Conservation (phyloP, 306 rosid genomes). For the Castanopsis chinensis region DNA sequence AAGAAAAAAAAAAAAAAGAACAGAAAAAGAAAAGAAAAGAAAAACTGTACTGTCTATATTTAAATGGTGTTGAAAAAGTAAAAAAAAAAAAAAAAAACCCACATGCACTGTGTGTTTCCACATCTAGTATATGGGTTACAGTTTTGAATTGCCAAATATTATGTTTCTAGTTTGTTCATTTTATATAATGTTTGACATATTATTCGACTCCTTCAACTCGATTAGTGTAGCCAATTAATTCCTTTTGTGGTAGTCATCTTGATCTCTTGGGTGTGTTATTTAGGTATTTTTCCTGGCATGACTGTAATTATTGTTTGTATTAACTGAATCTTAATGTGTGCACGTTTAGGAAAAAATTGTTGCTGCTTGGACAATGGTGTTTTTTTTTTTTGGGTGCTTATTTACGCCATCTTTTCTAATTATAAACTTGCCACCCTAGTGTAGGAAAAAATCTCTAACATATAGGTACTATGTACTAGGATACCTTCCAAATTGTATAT, state of each 20-base stretch:
- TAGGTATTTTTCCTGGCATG: neutral
- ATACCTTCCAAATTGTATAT: neutral
- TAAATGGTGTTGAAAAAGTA: too few species aligned
- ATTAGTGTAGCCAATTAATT: neutral
- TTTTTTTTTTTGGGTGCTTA: neutral
- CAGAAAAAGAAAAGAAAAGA: too few species aligned
- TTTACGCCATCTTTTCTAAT: neutral
- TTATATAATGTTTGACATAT: neutral
- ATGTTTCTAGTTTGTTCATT: neutral
- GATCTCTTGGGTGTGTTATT: neutral
- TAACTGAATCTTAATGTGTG: neutral
- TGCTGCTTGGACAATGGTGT: neutral
- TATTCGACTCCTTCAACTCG: neutral
- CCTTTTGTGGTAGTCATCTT: neutral
- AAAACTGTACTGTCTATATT: too few species aligned
- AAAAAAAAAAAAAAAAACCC: too few species aligned
- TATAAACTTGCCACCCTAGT: neutral
- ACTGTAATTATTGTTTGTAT: neutral
- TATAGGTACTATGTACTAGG: neutral
- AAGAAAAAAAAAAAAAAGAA: too few species aligned
- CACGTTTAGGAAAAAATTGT: neutral
- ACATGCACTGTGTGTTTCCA: too few species aligned
- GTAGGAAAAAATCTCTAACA: neutral
- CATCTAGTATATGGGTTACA: neutral
- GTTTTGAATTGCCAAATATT: neutral